A percentile compares a stretch with the other conserved stretches of the same genome.
Conservation (phyloP, 331 rosid species). For the Phaseolus coccineus region DNA sequence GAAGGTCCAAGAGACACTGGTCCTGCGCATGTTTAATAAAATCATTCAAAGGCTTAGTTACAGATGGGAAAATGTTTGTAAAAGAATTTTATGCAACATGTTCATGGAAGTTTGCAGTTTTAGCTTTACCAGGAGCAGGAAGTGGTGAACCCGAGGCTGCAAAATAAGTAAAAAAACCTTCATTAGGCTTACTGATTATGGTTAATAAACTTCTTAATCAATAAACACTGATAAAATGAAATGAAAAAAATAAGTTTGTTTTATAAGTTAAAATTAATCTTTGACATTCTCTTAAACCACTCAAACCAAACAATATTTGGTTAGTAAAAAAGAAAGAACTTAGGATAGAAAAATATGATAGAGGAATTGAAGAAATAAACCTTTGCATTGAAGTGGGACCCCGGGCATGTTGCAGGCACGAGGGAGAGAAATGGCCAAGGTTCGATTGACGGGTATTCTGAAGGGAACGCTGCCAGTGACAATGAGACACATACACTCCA, state of each 20-base stretch:
- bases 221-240: too few relatives aligned
- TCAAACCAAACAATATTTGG: too few relatives aligned
- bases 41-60: neutral
- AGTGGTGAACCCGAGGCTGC: slow-evolving; percentile 75
- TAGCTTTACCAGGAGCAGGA: slow-evolving; percentile 77
- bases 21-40: slow-evolving; percentile 52
- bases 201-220: too few relatives aligned
- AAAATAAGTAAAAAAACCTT: neutral
- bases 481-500: slow-evolving; percentile 74
- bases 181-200: neutral
- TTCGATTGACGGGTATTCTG: slow-evolving; percentile 67
- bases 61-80: neutral
- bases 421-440: slow-evolving; percentile 82
- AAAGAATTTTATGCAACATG: neutral
- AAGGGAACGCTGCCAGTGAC: slow-evolving; percentile 68
- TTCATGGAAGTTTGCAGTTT: neutral
- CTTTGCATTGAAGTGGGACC: slow-evolving; percentile 81
- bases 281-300: too few relatives aligned
- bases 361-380: slow-evolving; percentile 39
- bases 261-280: too few relatives aligned
- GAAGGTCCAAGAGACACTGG: slow-evolving; percentile 64
- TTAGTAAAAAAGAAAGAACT: too few relatives aligned
- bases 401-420: slow-evolving; percentile 83
- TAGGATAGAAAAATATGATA: too few relatives aligned
- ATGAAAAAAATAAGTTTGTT: too few relatives aligned